phyloP scores from a whole-genome alignment of 2,329 filamentous ascomycete genomes.

The Cryphonectria parasitica region DNA sequence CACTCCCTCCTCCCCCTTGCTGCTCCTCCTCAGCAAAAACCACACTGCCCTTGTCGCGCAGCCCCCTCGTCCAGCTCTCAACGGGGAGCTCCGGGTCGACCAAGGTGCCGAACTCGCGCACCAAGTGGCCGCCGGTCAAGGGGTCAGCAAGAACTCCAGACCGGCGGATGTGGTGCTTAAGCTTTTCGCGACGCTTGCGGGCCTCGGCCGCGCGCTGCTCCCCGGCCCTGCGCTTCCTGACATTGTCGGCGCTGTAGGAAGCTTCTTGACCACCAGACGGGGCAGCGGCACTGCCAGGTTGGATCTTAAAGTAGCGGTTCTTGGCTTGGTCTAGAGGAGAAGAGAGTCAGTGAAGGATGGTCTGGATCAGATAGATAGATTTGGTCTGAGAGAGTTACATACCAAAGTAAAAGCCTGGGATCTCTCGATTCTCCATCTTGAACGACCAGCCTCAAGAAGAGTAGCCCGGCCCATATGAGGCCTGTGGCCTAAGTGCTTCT shows the following conservation, averaged over 20 bases:
- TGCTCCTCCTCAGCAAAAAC: conserved; percentile 33
- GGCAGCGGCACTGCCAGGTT: conserved; percentile 52
- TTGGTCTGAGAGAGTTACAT: background rate
- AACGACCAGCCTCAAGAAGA: background rate
- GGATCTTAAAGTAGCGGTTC: conserved; percentile 70
- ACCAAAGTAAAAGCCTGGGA: conserved; percentile 31
- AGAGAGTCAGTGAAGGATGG: conserved; percentile 3
- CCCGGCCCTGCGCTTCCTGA: conserved; percentile 51
- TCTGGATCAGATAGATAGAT: background rate
- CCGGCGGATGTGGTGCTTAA: conserved; percentile 39
- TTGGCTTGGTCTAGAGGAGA: conserved; percentile 53
- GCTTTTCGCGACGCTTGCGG: conserved; percentile 21
- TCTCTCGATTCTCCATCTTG: conserved; percentile 17
- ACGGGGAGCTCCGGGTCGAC: conserved; percentile 37
- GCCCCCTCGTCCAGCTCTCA: conserved; percentile 44
- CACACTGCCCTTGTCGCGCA: conserved; percentile 46
- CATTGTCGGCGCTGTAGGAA: conserved; percentile 59
- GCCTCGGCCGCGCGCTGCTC: conserved; percentile 41
- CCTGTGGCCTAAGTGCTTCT: background rate
- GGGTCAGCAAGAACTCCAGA: conserved; percentile 38
- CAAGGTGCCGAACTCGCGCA: conserved; percentile 40
- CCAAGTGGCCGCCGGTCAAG: conserved; percentile 40
- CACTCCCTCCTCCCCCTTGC: background rate
- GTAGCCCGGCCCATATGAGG: background rate
- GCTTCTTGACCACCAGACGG: conserved; percentile 33